A percentile compares a stretch with the other conserved stretches of the same genome.
Conservation (phyloP, 228 moss, liverwort and hornwort species). For the Sphagnum fallax region DNA sequence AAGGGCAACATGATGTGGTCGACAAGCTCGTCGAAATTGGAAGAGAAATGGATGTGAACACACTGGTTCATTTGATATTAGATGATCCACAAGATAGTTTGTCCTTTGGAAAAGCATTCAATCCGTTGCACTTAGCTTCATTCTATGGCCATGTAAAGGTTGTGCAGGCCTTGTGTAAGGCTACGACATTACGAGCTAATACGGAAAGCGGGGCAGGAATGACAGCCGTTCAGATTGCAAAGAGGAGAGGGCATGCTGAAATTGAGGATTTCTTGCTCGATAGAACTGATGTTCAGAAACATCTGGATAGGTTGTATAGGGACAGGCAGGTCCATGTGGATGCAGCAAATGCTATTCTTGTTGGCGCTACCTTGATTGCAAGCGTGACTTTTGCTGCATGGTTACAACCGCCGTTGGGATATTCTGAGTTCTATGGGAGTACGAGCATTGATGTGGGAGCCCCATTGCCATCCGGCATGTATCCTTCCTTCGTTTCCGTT, state of each 20-base stretch:
- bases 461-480: neutral
- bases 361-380: conserved; percentile 8
- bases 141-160: no score
- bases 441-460: neutral
- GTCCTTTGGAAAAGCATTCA: no score
- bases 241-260: neutral
- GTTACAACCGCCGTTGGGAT: conserved; percentile 1
- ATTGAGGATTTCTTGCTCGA: no score
- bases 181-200: no score
- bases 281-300: no score
- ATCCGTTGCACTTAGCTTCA: no score
- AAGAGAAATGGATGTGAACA: neutral
- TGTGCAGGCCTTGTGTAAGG: no score
- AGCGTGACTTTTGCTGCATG: conserved; percentile 4
- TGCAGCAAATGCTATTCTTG: conserved; percentile 11
- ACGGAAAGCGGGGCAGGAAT: neutral
- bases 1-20: no score
- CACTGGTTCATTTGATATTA: neutral
- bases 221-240: neutral
- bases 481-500: neutral
- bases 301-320: conserved; percentile 4
- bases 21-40: no score
- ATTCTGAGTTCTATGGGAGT: neutral
- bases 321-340: conserved; percentile 7
- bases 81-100: no score